Base-by-base conservation (phyloP, 2,329 filamentous ascomycete genomes). In the Byssoonygena ceratinophila region DNA sequence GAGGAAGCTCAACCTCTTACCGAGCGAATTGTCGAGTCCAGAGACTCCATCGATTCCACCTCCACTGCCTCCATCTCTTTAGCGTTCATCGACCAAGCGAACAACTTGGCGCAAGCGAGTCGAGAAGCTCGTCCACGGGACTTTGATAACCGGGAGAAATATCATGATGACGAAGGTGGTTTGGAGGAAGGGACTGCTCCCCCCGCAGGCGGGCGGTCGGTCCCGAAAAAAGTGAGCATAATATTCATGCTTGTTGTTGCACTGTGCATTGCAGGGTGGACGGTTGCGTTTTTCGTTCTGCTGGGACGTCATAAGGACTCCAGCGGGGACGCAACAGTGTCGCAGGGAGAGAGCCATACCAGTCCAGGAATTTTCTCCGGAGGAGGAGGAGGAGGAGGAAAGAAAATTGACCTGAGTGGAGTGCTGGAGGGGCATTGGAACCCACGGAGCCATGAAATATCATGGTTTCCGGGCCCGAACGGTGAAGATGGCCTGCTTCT, bases 401-500 rank as follows among this genome's bases (percentile, higher is more conserved):
- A 32, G 23, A 65, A 63, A 55, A 56, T 68, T 45, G 64, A 63
- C 1, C 58, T 67, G 9, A 63, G 64, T 25, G 58, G 64, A 46
- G 60, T 64, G 36, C 56, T 66, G 18, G 43, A 43, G 1, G 64
- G 64, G 4, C 32, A 58, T 36, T 68, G 65, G 65, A 51, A 43
- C 5, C 63, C 70, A 3, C 61, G 50, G 46, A 60, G 61, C 14
- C 72, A 74, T 56, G 64, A 62, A 1, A 70, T 76, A 43, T 67
- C 71, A 1, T 76, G 73, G 73, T 71, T 74, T 55, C 66, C 68
- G 1, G 72, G 72, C 1, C 66, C 72, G n/a, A 62, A 70, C 47
- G 71, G 70, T 8, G 70, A 75, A 58, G 92, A 98, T 64, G 92
- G 92, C 1, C 68, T 97, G 54, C 68, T 98, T 58, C 77, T 98